Evolutionary conservation across 1,284 basidiomycete genomes (phyloP).

Genomic region (Tranzscheliella williamsii): DNA sequence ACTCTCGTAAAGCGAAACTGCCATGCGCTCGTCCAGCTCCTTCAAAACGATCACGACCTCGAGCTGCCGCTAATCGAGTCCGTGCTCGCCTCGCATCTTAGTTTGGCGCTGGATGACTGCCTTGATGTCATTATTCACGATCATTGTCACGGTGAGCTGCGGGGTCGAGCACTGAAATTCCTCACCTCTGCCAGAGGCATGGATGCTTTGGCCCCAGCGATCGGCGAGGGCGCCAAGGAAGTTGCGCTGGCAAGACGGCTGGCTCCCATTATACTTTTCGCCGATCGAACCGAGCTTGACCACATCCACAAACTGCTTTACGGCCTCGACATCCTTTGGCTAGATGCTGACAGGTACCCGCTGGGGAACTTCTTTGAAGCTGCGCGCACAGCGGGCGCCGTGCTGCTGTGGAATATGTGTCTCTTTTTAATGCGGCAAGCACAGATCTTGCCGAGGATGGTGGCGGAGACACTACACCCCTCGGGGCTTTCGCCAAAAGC

Average conservation of each 20-base stretch:
- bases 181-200: not conserved
- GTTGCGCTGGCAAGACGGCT: slow-evolving; percentile 4
- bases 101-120: not conserved
- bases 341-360: not conserved
- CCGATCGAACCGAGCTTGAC: not conserved
- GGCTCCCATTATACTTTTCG: slow-evolving; percentile 5
- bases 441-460: not conserved
- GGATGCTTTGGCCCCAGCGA: not conserved
- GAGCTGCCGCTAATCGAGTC: slow-evolving; percentile 4
- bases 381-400: slow-evolving; percentile 1
- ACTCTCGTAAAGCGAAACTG: slow-evolving; percentile 6
- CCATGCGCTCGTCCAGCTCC: slow-evolving; percentile 7
- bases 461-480: not conserved
- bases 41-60: slow-evolving; percentile 4
- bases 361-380: not conserved
- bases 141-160: not conserved
- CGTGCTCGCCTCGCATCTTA: slow-evolving; percentile 4
- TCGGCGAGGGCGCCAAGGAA: not conserved
- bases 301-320: slow-evolving; percentile 2
- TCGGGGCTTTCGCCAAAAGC: not conserved
- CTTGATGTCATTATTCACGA: slow-evolving; percentile 9
- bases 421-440: slow-evolving; percentile 3
- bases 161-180: slow-evolving; percentile 1
- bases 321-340: slow-evolving; percentile 16
- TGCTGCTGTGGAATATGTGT: slow-evolving; percentile 11